Base-by-base conservation (phyloP, 345 rosid species). In the Gossypium herbaceum region DNA sequence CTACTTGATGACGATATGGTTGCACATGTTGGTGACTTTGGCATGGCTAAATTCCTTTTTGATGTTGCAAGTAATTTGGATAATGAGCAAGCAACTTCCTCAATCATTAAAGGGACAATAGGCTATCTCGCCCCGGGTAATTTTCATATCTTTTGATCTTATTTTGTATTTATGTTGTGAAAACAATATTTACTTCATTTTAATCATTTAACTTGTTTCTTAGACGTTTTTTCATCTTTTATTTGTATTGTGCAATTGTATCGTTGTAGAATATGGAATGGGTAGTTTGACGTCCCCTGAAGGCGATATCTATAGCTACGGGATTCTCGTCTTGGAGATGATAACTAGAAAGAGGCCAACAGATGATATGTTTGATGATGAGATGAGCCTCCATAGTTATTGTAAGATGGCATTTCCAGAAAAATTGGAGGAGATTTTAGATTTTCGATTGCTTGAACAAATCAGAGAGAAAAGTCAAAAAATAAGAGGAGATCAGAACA, bases 11-110 rank as follows among this genome's bases (percentile, higher is more conserved):
- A 70, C 4, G 72, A 78, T 17, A 77, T 80, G 81, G 65, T 71
- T 71, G 79, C 78, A 11, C 76, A 72, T 50, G 77, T 80, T 6
- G 59, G 84, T 34, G 82, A 76, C 25, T 80, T 80, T 2, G 77
- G 82, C n/a, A 50, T 78, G 50, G 82, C 79, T 8, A 80, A 54
- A 45, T 7, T 80, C 39, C 78, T 83, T 34, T 12, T 19, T 12
- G 4, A 12, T 5, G 57, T 6, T 1, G 4, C n/a, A 10, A 34
- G 34, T 22, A 52, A 47, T 70, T 7, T 55, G 15, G 22, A 2
- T 22, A 39, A 1, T 19, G 61, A 52, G 7, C 62, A 71, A 41
- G 58, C 47, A 48, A 70, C 27, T 45, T 79, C 74, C 24, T 17
- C 44, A 22, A 41, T 27, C 60, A 17, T 78, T 24, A 68, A 63